Base-by-base conservation (phyloP, 2,329 filamentous ascomycete genomes). In the Sporothrix humicola region DNA sequence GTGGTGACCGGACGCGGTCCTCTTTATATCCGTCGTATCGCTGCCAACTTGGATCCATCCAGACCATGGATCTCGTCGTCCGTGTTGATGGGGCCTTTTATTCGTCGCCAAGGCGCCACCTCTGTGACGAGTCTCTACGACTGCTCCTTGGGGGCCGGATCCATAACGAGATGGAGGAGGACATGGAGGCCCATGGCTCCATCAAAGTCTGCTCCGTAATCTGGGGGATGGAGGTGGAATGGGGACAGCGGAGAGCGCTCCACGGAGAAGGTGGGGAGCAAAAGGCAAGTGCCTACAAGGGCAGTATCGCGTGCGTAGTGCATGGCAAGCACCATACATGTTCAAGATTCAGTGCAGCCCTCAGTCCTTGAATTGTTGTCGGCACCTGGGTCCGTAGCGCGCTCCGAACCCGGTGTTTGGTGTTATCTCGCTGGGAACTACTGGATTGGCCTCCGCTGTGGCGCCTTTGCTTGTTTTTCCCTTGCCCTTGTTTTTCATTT, bases 11-110 rank as follows among this genome's bases (percentile, higher is more conserved):
- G 63, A 50, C 26, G 44, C 20, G 7, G 20, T 50, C 13, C 15
- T 52, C 46, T 54, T 66, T 69, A 54, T 69, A 54, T 52, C 15
- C 7, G 3, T 13, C 17, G 23, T 5, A 13, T 23, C 58, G 13
- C 17, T 42, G 2, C 61, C 37, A n/a, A 12, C 42, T 26, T 44
- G 12, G 37, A 26, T 31, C 44, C 63, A 17, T 44, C 12, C 20
- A 20, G 4, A 9, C n/a, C 20, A 66, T 66, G 46, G 63, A 54
- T 69, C 65, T 52, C 15, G 46, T 69, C 65, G 46, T 54, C 65
- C 46, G 63, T 46, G 37, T 65, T 65, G n/a, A 65, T 20, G 63
- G 63, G 20, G 44, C 44, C 6, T 50, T 13, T 20, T 12, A 50
- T 50, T 66, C 12, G 63, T 17, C 23, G 37, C 37, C 37, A 46